Evolutionary conservation across 352 stramenopile species (phyloP).

Genomic region (Peronospora farinosa): DNA sequence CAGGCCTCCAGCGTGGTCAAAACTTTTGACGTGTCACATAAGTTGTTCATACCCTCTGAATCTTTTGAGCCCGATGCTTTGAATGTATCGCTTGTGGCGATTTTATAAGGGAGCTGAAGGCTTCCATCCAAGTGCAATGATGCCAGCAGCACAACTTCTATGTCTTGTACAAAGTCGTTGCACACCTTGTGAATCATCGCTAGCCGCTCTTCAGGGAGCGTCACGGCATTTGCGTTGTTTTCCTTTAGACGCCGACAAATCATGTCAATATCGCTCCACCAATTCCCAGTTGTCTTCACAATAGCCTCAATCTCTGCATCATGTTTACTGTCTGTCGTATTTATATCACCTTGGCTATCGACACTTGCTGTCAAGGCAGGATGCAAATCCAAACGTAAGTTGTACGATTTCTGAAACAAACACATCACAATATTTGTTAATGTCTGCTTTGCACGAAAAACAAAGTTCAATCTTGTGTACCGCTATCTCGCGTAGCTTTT

Average conservation of each 20-base stretch:
- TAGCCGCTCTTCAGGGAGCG: constrained; percentile 29
- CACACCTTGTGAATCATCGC: constrained; percentile 42
- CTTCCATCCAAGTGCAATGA: constrained; percentile 41
- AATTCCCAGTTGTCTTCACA: constrained; percentile 44
- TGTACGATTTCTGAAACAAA: constrained; percentile 16
- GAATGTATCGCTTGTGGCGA: background rate
- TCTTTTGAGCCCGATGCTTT: background rate
- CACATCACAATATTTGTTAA: constrained; percentile 2
- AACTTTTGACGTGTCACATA: constrained; percentile 18
- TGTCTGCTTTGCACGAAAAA: background rate
- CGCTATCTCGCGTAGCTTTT: constrained; percentile 45
- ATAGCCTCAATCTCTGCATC: constrained; percentile 32
- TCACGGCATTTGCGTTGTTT: constrained; percentile 17
- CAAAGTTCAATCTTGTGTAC: constrained; percentile 11
- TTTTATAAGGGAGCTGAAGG: constrained; percentile 16
- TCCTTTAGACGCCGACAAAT: constrained; percentile 38
- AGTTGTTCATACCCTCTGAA: background rate
- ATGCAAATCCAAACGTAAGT: constrained; percentile 20
- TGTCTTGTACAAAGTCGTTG: constrained; percentile 30
- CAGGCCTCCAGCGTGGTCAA: constrained; percentile 55
- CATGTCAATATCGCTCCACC: constrained; percentile 54
- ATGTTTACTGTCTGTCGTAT: constrained; percentile 3
- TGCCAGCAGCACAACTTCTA: constrained; percentile 22
- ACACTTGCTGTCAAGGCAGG: background rate
- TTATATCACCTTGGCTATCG: background rate